Evolutionary conservation across 2,329 filamentous ascomycete species (phyloP), one percentile per base, ranked within the genome.

Genomic region (Cladobotryum protrusum): DNA sequence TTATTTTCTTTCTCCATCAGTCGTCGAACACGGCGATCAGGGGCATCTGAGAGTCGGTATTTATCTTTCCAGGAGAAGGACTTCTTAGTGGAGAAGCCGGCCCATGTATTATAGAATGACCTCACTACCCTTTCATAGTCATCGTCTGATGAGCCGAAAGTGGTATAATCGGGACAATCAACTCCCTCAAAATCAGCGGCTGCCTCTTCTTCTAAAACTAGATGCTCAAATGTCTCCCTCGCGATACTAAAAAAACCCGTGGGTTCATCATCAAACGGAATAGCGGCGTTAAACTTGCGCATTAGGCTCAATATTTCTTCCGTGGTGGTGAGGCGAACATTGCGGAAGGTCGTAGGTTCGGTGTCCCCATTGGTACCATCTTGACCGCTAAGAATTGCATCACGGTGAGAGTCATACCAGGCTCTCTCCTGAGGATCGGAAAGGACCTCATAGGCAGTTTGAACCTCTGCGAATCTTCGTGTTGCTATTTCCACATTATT

Each of bases 1-100:
- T 84, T 87, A 67, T 99, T 99, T 65, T 96, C 92, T 67, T 96
- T 96, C 64, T 97, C 93, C 84, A 97, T 95, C 36, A 89, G 62
- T 32, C 93, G 81, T 46, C 92, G 83, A 14, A 89, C 77, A 35
- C 86, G 81, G 45, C 93, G 83, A 68, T 99, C 92, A 1, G 90
- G 89, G 1, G 90, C 92, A 59, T 96, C 90, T 0, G 86, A 85
- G 17, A 90, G 76, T 45, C 86, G 79, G 68, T 95, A 93, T 53
- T 82, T 78, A 64, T 99, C 91, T 64, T 85, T 87, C 92, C 93
- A 99, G 1, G 86, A 77, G 64, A 95, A 99, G 0, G 81, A 82
- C 65, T 97, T 97, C 40, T 73, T 79, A 0, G 93, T 97, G 1
- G 84, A 78, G 67, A 97, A 99, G 32, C 80, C 80, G 37, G 78